A percentile compares a stretch with the other conserved stretches of the same genome.
Conservation (phyloP, 345 rosid species). For the Camelina laxa region DNA sequence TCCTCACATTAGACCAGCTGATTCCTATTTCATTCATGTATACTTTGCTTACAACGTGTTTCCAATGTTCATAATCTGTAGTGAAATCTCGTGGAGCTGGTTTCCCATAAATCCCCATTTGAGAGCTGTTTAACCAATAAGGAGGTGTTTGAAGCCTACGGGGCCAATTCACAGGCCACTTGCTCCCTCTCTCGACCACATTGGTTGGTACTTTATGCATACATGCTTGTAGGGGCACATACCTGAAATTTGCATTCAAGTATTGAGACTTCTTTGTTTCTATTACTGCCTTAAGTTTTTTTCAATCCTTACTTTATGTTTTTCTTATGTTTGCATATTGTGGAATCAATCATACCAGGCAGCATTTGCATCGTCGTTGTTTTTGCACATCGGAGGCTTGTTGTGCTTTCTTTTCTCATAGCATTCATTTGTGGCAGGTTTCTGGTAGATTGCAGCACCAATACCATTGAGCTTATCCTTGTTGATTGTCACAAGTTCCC, state of each 20-base stretch:
- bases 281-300: neutral
- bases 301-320: too few species aligned
- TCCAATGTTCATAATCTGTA: slow-evolving; percentile 81
- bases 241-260: slow-evolving; percentile 54
- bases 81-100: slow-evolving; percentile 84
- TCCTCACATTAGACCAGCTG: slow-evolving; percentile 83
- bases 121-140: slow-evolving; percentile 81
- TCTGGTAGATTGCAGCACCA: slow-evolving; percentile 80
- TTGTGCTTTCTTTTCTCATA: slow-evolving; percentile 69
- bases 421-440: slow-evolving; percentile 78
- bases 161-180: slow-evolving; percentile 89
- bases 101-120: slow-evolving; percentile 91
- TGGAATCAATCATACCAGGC: slow-evolving; percentile 61
- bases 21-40: slow-evolving; percentile 80
- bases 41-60: slow-evolving; percentile 62
- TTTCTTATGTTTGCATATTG: neutral
- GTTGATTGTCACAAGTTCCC: slow-evolving; percentile 87
- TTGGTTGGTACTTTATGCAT: slow-evolving; percentile 69
- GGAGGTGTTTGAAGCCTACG: slow-evolving; percentile 67
- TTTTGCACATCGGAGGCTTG: slow-evolving; percentile 75
- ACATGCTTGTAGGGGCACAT: slow-evolving; percentile 82
- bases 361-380: slow-evolving; percentile 81
- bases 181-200: slow-evolving; percentile 60
- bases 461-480: slow-evolving; percentile 73
- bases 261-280: neutral